Conservation (phyloP, 305 asterid species). For the Fraxinus baroniana region DNA sequence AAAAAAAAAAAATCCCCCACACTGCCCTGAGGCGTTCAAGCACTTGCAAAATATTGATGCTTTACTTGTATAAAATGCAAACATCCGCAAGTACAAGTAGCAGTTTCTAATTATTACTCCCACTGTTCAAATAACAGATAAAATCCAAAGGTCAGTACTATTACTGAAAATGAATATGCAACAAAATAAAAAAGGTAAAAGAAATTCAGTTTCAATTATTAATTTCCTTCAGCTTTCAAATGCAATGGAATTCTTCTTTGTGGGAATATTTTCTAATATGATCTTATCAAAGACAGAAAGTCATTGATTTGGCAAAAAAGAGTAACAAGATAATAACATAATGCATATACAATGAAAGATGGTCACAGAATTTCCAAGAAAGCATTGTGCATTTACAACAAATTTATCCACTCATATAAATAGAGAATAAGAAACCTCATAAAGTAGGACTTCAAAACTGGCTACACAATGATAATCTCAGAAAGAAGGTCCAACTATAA, state of each 20-base stretch:
- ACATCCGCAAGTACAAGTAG: background rate
- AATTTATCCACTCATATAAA: background rate
- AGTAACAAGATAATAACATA: background rate
- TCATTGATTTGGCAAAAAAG: background rate
- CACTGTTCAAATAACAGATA: background rate
- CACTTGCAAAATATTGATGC: background rate
- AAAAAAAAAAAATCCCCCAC: background rate
- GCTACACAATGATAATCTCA: constrained; percentile 4
- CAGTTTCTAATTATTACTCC: background rate
- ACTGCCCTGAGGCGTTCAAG: background rate
- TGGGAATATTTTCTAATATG: background rate
- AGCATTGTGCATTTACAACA: background rate
- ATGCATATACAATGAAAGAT: background rate
- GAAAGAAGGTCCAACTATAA: constrained; percentile 9
- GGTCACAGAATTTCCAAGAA: background rate
- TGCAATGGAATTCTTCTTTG: background rate
- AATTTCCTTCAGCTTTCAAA: background rate
- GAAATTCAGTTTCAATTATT: background rate
- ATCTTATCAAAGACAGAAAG: background rate
- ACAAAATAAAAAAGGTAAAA: background rate
- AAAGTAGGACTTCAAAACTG: background rate
- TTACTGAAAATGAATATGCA: background rate
- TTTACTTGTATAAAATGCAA: background rate
- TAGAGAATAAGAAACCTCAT: background rate
- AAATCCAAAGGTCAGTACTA: background rate